phyloP scores from a whole-genome alignment of 108 stramenopile species.

The Fragilaria crotonensis region DNA sequence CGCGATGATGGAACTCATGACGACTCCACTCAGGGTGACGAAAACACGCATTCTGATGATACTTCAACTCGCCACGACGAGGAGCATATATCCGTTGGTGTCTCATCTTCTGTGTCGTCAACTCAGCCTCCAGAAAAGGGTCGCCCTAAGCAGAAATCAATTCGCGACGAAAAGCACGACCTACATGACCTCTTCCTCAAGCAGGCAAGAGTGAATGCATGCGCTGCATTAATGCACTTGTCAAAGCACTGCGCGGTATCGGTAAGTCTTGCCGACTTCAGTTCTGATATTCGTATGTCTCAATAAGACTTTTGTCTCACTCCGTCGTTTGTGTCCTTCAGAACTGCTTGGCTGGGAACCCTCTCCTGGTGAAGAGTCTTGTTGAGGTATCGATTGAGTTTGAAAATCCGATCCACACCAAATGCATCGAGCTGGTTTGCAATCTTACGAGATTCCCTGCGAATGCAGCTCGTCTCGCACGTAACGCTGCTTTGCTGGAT shows the following conservation, averaged over 20 bases:
- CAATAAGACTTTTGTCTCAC: background rate
- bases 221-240: slow-evolving; percentile 71
- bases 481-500: slow-evolving; percentile 38
- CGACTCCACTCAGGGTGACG: no score
- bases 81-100: background rate
- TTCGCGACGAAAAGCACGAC: slow-evolving; percentile 36
- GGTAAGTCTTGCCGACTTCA: slow-evolving; percentile 21
- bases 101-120: background rate
- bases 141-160: slow-evolving; percentile 13
- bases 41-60: no score
- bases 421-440: slow-evolving; percentile 79
- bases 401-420: slow-evolving; percentile 63
- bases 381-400: slow-evolving; percentile 31
- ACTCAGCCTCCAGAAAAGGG: no score
- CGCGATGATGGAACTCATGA: no score
- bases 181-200: slow-evolving; percentile 31
- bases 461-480: slow-evolving; percentile 44
- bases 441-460: slow-evolving; percentile 70
- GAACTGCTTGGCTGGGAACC: slow-evolving; percentile 32
- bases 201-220: slow-evolving; percentile 58
- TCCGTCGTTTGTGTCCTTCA: no score
- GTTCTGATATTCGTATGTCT: background rate
- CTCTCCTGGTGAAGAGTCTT: slow-evolving; percentile 32
- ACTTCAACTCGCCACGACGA: background rate
- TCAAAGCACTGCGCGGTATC: slow-evolving; percentile 71